Conservation (phyloP, 257 asterid species). For the Voacanga thouarsii region DNA sequence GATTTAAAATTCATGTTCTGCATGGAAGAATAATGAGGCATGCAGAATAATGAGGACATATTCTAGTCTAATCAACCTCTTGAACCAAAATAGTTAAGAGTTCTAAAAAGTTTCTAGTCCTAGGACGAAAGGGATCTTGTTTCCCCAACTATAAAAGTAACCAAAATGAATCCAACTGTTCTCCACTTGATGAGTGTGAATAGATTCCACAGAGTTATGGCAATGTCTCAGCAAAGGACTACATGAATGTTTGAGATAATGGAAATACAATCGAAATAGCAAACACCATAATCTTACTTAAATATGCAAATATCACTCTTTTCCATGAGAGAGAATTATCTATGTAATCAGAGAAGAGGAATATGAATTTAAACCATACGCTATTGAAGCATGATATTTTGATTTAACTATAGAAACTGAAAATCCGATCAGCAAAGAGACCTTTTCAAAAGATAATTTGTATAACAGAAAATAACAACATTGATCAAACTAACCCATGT, state of each 20-base stretch:
- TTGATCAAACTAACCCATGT: not conserved
- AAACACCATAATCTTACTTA: not conserved
- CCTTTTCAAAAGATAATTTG: not conserved
- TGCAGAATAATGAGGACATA: not conserved
- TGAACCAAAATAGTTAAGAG: not conserved
- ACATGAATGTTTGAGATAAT: not conserved
- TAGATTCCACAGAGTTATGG: not conserved
- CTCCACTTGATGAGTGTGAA: not conserved
- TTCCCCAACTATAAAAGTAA: not conserved
- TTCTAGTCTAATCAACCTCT: not conserved
- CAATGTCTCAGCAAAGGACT: not conserved
- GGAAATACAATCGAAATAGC: not conserved
- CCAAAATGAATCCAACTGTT: not conserved
- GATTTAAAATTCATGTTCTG: not conserved
- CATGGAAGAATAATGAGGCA: not conserved
- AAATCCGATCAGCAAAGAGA: not conserved
- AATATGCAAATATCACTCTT: not conserved
- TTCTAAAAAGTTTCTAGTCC: not conserved
- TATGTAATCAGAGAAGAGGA: not conserved
- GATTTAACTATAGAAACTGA: not conserved
- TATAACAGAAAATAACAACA: not conserved
- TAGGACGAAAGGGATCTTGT: not conserved
- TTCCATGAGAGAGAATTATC: not conserved
- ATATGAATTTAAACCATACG: not conserved
- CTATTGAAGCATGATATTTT: not conserved